Evolutionary conservation across 2,329 filamentous ascomycete species (phyloP), one percentile per base, ranked within the genome.

Genomic region (Lizonia empirigonia): DNA sequence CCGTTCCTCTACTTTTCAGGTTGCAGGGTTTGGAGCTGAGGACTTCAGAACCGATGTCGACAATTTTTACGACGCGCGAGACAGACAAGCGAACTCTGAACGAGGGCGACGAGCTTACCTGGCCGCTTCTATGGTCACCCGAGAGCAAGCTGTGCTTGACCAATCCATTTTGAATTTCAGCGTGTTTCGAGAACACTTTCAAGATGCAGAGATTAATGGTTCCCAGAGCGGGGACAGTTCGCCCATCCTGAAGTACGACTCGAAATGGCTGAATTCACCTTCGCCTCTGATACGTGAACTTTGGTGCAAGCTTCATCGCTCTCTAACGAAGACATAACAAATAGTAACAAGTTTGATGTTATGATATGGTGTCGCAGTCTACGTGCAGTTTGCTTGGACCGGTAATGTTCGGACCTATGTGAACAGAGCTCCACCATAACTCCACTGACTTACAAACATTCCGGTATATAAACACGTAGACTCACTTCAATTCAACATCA

Each of bases 1-100:
- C 6, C 66, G 74, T 6, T 54, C 62, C 7, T 60, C 69, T 0
- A 58, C 49, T 0, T 72, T 72, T 44, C 61, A 62, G 1, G 53
- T 69, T 1, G 49, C 60, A 34, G 64, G 57, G 0, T 75, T 65
- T 29, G 74, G 74, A 2, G 70, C 69, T 0, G 72, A 74, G 33
- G 8, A 56, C 2, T 65, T 63, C 45, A 65, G 47, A 0, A 22
- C 26, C 1, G 9, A 41, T 0, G 12, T 52, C 7, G 73, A 76
- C 41, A 19, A 1, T 0, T 0, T 3, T 0, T 75, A 76, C 48
- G 1, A 47, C 1, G 24, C 45, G 2, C 59, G 68, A 38, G 61
- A 60, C 23, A 37, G 22, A 12, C 30, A 38, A 7, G 0, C 13
- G 0, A 20, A 40, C n/a, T 52, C 48, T 1, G 30, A 56, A 0